These are phyloP conservation scores for Alopecurus myosuroides DNA, from an alignment of 176 grass and related monocot species.

Conservation along the genomic window DNA sequence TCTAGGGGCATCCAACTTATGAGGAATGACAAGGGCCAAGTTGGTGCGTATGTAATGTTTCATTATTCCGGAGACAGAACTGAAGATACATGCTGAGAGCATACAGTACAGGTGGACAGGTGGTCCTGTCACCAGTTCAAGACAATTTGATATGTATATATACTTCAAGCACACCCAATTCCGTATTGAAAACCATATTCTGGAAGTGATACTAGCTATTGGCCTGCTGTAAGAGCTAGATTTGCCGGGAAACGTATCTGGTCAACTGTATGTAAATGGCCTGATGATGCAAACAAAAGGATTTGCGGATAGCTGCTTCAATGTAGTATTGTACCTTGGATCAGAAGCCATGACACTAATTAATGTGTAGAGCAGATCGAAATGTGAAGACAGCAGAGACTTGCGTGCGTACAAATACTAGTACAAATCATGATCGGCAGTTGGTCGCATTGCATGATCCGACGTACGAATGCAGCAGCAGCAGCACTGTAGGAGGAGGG, in stretches of 20 bases:
- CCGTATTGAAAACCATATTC: neutral
- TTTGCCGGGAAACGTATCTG: neutral
- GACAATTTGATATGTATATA: neutral
- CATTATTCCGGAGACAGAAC: neutral
- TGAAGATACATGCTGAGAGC: neutral
- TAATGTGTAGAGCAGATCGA: too few relatives aligned
- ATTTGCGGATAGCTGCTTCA: neutral
- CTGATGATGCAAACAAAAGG: too few relatives aligned
- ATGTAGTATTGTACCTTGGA: too few relatives aligned
- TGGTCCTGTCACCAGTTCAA: neutral
- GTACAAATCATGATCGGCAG: too few relatives aligned
- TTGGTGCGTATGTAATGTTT: neutral
- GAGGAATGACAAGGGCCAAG: slow-evolving; percentile 13
- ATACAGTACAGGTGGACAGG: neutral
- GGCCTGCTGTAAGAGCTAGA: too few relatives aligned
- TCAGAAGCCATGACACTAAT: too few relatives aligned
- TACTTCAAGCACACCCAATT: neutral
- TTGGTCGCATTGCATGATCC: too few relatives aligned
- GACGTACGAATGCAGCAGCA: too few relatives aligned
- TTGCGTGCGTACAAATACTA: too few relatives aligned
- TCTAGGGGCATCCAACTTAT: slow-evolving; percentile 9
- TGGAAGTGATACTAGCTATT: neutral
- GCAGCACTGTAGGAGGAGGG: too few relatives aligned
- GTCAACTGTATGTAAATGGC: too few relatives aligned
- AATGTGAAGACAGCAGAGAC: too few relatives aligned